phyloP scores from a whole-genome alignment of 2,329 filamentous ascomycete genomes.

The Aspergillus sp. region DNA sequence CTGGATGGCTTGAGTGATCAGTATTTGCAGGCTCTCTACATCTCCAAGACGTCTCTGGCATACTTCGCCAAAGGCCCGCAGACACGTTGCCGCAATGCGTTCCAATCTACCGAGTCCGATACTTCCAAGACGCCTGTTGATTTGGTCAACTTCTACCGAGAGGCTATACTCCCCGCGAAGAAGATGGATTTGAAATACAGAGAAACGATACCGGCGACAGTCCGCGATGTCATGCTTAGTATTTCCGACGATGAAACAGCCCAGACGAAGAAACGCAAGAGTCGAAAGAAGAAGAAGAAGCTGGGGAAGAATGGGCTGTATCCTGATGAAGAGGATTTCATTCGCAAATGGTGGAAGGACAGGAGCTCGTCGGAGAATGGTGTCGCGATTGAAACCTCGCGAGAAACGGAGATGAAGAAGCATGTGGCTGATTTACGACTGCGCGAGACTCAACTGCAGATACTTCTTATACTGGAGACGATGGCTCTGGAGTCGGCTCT shows the following conservation, averaged over 20 bases:
- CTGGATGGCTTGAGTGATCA: conserved; percentile 32
- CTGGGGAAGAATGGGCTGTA: conserved; percentile 44
- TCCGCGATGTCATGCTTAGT: conserved; percentile 31
- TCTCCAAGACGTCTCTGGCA: conserved; percentile 44
- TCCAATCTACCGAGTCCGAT: conserved; percentile 22
- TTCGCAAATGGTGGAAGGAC: conserved; percentile 43
- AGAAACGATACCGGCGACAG: conserved; percentile 35
- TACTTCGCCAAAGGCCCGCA: conserved; percentile 48
- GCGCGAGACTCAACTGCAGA: conserved; percentile 44
- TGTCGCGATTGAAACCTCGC: conserved; percentile 21
- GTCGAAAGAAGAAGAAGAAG: conserved; percentile 38
- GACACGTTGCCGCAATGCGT: conserved; percentile 38
- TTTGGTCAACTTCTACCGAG: conserved; percentile 34
- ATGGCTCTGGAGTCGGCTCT: conserved; percentile 35
- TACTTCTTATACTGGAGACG: conserved; percentile 44
- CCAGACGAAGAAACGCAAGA: conserved; percentile 20
- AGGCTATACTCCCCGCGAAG: conserved; percentile 38
- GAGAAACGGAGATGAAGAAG: conserved; percentile 34
- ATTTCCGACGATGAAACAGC: conserved; percentile 30
- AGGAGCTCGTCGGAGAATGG: conserved; percentile 23
- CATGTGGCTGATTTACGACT: conserved; percentile 39
- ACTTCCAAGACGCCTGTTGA: conserved; percentile 17
- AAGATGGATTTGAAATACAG: conserved; percentile 44
- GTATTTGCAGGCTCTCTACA: conserved; percentile 39
- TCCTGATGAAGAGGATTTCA: conserved; percentile 36